A percentile compares a stretch with the other conserved stretches of the same genome.
Conservation (phyloP, 2,329 filamentous ascomycete genomes). For the Aureobasidium subglaciale region DNA sequence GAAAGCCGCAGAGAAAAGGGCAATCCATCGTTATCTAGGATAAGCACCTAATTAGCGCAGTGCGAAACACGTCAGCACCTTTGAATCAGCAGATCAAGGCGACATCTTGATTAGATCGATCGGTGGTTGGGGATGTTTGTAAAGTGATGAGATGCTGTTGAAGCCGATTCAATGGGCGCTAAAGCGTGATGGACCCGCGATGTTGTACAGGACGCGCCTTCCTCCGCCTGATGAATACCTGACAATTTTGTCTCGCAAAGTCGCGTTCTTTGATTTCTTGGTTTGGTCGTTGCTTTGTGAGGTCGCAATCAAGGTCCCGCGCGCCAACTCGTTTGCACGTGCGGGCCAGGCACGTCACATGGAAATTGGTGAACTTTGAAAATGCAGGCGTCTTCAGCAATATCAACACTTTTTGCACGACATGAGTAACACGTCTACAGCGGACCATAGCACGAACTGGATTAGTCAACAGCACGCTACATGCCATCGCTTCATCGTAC, state of each 20-base stretch:
- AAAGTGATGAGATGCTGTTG: conserved; percentile 11
- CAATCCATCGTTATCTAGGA: conserved; percentile 5
- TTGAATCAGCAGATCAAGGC: not conserved
- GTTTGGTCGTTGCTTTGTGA: not conserved
- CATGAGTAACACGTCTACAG: not conserved
- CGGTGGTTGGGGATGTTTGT: conserved; percentile 1
- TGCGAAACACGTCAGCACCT: not conserved
- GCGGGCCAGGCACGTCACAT: not conserved
- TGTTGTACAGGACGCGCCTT: not conserved
- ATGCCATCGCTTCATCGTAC: not conserved
- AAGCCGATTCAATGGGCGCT: not conserved
- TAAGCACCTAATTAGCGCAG: not conserved
- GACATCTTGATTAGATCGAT: not conserved
- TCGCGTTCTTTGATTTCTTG: not conserved
- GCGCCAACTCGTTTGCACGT: not conserved
- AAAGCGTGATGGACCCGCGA: not conserved
- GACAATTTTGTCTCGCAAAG: not conserved
- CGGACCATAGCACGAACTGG: not conserved
- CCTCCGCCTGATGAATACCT: not conserved
- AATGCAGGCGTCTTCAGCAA: not conserved
- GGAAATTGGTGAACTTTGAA: not conserved
- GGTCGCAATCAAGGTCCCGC: not conserved
- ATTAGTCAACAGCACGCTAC: not conserved
- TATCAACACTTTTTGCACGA: not conserved
- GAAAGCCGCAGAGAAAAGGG: conserved; percentile 22